Base-by-base conservation (phyloP, 2,329 filamentous ascomycete species). In the Exophiala aquamarina region DNA sequence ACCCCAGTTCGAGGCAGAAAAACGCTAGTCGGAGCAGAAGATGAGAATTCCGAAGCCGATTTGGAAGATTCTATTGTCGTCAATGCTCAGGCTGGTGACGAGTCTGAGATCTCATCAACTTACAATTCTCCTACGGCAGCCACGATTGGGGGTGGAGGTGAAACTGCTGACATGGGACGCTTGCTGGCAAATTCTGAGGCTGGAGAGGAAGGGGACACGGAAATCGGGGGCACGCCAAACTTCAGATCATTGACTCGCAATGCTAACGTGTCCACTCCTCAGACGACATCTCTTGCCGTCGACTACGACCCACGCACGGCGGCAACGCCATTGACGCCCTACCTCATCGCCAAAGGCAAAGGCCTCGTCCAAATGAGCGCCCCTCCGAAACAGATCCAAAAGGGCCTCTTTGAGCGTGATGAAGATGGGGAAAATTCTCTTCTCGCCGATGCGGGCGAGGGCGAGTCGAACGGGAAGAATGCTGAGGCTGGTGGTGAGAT, bases 301-400 rank as follows among this genome's bases (percentile, higher is more conserved):
- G 52, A 55, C 23, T 55, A 55, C 39, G 57, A 58, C 37, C 52
- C 49, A 52, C 64, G 66, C 23, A 53, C 53, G 4, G 50, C 46
- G 31, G 49, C 52, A 7, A 56, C 50, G 18, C 51, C 45, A 17
- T 39, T 49, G 35, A 55, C 70, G 6, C 74, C 71, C 15, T 76
- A 70, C 56, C 73, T 70, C 52, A 62, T 70, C 18, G 67, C 66
- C 13, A 69, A 70, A 52, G 63, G 65, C 50, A 64, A 14, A 29
- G 42, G 65, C 28, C 56, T 76, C 13, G 66, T 74, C 3, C 76
- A 78, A 46, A 71, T 75, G 59, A 79, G 77, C 1, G 76, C 74
- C 47, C 78, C 78, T 1, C 75, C 76, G 1, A 80, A 80, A 59
- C 72, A 75, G 57, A 66, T 61, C 15, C 66, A 65, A 2, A 63